Conservation (phyloP, 306 rosid species). For the Begonia fuchsioides region DNA sequence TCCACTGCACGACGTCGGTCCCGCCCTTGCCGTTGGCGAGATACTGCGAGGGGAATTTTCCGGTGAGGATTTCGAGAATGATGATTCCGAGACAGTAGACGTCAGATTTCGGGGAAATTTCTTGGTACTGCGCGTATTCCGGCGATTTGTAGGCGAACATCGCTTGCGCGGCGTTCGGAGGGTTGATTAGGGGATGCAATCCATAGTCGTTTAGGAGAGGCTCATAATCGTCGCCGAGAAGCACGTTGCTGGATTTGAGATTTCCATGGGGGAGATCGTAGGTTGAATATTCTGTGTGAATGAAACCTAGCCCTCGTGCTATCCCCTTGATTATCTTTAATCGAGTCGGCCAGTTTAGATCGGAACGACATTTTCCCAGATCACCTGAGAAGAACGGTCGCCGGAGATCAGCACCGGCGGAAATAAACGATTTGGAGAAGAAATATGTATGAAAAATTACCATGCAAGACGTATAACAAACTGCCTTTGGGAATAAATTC, state of each 20-base stretch:
- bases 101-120: slow-evolving; percentile 55
- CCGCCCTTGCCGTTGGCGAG: slow-evolving; percentile 72
- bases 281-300: slow-evolving; percentile 34
- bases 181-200: slow-evolving; percentile 45
- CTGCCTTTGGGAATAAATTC: slow-evolving; percentile 71
- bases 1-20: slow-evolving; percentile 70
- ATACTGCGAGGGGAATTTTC: slow-evolving; percentile 78
- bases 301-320: slow-evolving; percentile 48
- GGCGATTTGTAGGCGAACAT: slow-evolving; percentile 75
- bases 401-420: not conserved
- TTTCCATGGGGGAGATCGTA: slow-evolving; percentile 83
- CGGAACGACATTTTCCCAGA: slow-evolving; percentile 44
- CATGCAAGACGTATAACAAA: slow-evolving; percentile 67
- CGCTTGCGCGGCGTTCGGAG: slow-evolving; percentile 29
- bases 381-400: slow-evolving; percentile 35
- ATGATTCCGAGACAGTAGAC: slow-evolving; percentile 77
- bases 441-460: slow-evolving; percentile 16
- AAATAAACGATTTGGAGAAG: not conserved
- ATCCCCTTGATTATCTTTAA: slow-evolving; percentile 59
- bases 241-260: slow-evolving; percentile 77
- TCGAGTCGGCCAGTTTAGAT: slow-evolving; percentile 55
- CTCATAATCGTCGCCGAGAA: slow-evolving; percentile 41
- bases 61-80: slow-evolving; percentile 62
- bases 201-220: slow-evolving; percentile 67
- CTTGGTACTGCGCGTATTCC: slow-evolving; percentile 32